These are phyloP conservation scores for Exserohilum rostratum DNA, from an alignment of 2,329 filamentous ascomycete genomes.

Conservation along the genomic window DNA sequence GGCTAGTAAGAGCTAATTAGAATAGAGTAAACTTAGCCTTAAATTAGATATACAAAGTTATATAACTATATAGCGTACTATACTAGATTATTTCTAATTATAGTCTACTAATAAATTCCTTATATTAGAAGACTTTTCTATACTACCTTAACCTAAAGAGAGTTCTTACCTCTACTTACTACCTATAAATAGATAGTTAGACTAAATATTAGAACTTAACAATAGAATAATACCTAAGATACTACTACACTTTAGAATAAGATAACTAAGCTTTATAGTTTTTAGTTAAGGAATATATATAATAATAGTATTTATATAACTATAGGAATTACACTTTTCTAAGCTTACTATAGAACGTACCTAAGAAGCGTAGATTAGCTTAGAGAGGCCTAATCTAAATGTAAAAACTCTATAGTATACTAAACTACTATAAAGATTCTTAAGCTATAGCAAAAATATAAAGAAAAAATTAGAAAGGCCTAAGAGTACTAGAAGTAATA, in stretches of 20 bases:
- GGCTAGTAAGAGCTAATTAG: background rate
- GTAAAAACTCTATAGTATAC: too few species aligned
- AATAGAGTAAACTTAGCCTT: background rate
- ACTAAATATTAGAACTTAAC: background rate
- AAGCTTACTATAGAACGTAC: background rate
- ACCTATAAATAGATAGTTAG: background rate
- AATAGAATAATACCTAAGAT: background rate
- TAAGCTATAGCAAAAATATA: background rate
- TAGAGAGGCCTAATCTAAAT: too few species aligned
- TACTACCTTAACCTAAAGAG: background rate
- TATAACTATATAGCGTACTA: background rate
- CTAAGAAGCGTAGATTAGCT: background rate
- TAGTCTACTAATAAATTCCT: background rate
- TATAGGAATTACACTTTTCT: background rate
- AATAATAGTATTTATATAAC: background rate
- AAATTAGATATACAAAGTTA: background rate
- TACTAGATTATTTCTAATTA: background rate
- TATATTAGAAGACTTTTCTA: background rate
- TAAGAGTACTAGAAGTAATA: conserved; percentile 3
- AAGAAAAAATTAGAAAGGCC: conserved; percentile 2
- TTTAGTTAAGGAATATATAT: background rate
- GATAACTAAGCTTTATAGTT: background rate
- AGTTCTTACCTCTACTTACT: background rate
- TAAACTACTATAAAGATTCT: too few species aligned
- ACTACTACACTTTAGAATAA: background rate